Base-by-base conservation (phyloP, 805 yeast species). In the Starmerella gropengiesseri region DNA sequence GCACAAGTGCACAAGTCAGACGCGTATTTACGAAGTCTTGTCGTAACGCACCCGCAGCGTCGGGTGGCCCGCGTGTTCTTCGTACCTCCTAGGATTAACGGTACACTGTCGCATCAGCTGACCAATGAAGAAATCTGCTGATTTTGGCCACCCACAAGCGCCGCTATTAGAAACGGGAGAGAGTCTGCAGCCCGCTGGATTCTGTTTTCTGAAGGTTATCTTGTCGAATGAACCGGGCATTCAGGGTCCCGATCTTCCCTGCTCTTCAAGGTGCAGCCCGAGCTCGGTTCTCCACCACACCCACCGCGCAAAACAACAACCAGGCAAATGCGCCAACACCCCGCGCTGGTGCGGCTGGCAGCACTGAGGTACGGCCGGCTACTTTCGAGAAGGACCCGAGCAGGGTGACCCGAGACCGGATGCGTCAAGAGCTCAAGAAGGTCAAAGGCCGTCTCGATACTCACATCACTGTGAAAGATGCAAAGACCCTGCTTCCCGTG, bases 401-500 rank as follows among this genome's bases (percentile, higher is more conserved):
- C 3, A 34, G 20, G 27, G 36, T 22, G 13, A 19, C 27, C 16
- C 39, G 37, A 23, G 38, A 26, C 13, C 14, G 31, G 30, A 36
- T 43, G 47, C 39, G 45, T 3, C 14, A 11, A 16, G 50, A 41
- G 31, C 35, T 47, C 27, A 7, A 16, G 17, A 27, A 30, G 2
- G 34, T 41, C 32, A 41, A 32, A 29, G 22, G 33, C 40, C 36
- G 43, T n/a, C 17, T 38, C 20, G 36, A 39, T 18, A 7, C 28
- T 9, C 41, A 14, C 7, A 29, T 28, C 32, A 37, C 19, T 14
- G 32, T 50, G 17, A 30, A 43, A 16, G 56, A 53, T 12, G 50
- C 53, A 29, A 44, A 41, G 26, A 44, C 45, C 21, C 47, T 54
- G 7, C 48, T 36, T 13, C 49, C 46, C 21, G 47, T 54, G 12